Evolutionary conservation across 108 stramenopile genomes (phyloP).

Genomic region (Nitzschia putrida): DNA sequence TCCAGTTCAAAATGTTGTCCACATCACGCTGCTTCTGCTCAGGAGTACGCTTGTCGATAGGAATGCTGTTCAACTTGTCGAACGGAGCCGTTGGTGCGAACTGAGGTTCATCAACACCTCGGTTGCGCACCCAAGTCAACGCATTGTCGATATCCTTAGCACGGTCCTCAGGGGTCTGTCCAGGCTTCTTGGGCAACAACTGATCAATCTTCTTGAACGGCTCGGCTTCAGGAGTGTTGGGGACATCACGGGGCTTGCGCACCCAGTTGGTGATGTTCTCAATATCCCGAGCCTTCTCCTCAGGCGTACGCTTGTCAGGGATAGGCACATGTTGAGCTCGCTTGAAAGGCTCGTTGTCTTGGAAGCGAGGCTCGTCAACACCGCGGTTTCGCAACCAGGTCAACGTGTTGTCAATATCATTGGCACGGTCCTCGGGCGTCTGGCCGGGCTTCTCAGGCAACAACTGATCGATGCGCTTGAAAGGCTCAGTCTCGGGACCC

Average conservation of each 20-base stretch:
- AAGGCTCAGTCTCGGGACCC: not conserved
- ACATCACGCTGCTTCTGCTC: slow-evolving; percentile 19
- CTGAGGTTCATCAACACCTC: not conserved
- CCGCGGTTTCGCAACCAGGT: slow-evolving; percentile 18
- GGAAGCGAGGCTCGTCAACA: not conserved
- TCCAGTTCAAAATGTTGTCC: slow-evolving; percentile 34
- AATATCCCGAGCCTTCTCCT: slow-evolving; percentile 7
- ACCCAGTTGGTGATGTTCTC: slow-evolving; percentile 21
- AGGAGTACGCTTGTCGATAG: slow-evolving; percentile 13
- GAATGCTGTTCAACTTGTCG: slow-evolving; percentile 26
- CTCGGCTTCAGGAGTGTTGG: slow-evolving; percentile 10
- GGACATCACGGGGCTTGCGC: slow-evolving; percentile 10
- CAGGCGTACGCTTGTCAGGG: slow-evolving; percentile 7
- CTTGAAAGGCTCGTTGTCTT: not conserved
- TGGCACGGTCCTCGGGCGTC: slow-evolving; percentile 19
- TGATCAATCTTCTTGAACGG: slow-evolving; percentile 21
- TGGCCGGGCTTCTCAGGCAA: slow-evolving; percentile 5
- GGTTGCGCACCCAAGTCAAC: slow-evolving; percentile 21
- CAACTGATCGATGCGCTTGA: slow-evolving; percentile 25
- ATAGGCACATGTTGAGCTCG: not conserved
- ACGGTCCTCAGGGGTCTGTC: slow-evolving; percentile 9
- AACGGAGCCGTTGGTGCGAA: not conserved
- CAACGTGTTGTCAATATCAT: slow-evolving; percentile 16
- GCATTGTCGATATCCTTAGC: slow-evolving; percentile 38
- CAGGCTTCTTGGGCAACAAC: slow-evolving; percentile 16